These are phyloP conservation scores for Pisolithus tinctorius DNA, from an alignment of 768 basidiomycete genomes.

Conservation along the genomic window DNA sequence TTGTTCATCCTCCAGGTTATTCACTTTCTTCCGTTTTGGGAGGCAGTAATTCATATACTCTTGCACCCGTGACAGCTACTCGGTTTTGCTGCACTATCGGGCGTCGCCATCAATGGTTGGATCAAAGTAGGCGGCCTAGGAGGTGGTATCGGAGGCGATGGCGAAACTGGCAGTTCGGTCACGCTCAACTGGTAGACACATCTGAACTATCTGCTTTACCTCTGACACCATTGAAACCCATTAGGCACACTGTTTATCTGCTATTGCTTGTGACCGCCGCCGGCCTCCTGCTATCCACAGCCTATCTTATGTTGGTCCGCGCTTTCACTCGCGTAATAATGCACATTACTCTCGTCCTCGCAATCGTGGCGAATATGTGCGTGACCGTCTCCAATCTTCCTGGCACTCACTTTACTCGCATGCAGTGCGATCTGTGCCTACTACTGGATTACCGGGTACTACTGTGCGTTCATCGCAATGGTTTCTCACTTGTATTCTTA, in stretches of 20 bases:
- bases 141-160: conserved; percentile 56
- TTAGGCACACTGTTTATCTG: conserved; percentile 69
- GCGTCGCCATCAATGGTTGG: conserved; percentile 57
- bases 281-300: conserved; percentile 55
- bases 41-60: too few species aligned
- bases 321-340: conserved; percentile 69
- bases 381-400: conserved; percentile 16
- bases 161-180: conserved; percentile 44
- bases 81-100: conserved; percentile 65
- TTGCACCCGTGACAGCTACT: conserved; percentile 37
- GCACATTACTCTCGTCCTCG: conserved; percentile 65
- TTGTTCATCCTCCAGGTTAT: conserved; percentile 65
- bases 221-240: neutral
- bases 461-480: conserved; percentile 41
- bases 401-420: neutral
- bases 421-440: conserved; percentile 65
- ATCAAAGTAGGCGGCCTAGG: conserved; percentile 58
- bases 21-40: too few species aligned
- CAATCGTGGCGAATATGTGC: conserved; percentile 58
- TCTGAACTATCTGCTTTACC: neutral
- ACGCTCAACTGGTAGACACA: conserved; percentile 58
- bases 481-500: neutral
- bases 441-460: conserved; percentile 67
- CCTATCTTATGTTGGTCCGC: conserved; percentile 66
- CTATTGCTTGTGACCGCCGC: conserved; percentile 66